Evolutionary conservation across 2,329 filamentous ascomycete species (phyloP).

Genomic region (Penicillium sp.): DNA sequence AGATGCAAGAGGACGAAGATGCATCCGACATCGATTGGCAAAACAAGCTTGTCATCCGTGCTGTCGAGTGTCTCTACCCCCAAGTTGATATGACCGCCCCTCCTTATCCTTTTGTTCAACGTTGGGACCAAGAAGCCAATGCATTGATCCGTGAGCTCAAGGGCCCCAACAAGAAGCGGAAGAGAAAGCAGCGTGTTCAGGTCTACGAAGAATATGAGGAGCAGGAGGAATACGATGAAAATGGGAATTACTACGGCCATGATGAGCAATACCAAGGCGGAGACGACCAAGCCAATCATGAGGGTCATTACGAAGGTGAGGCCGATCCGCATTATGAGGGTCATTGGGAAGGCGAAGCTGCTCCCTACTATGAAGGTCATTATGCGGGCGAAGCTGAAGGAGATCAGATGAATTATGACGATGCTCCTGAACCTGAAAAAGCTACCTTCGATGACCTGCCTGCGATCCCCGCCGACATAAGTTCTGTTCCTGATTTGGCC

Average conservation of each 20-base stretch:
- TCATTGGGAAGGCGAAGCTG: constrained; percentile 1
- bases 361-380: constrained; percentile 25
- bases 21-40: constrained; percentile 68
- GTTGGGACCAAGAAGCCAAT: constrained; percentile 79
- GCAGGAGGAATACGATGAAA: constrained; percentile 42
- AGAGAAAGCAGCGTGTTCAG: constrained; percentile 55
- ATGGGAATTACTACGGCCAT: constrained; percentile 34
- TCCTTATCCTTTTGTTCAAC: constrained; percentile 84
- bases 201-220: constrained; percentile 44
- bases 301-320: constrained; percentile 23
- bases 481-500: constrained; percentile 54
- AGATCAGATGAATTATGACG: constrained; percentile 45
- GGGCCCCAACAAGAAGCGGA: constrained; percentile 38
- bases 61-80: constrained; percentile 80
- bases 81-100: constrained; percentile 69
- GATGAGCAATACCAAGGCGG: constrained; percentile 43
- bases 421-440: constrained; percentile 26
- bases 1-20: constrained; percentile 30
- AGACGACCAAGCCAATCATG: constrained; percentile 20
- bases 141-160: constrained; percentile 42
- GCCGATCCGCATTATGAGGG: not conserved
- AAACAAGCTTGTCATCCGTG: constrained; percentile 69
- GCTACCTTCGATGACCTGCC: constrained; percentile 49
- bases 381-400: constrained; percentile 17
- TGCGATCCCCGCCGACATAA: constrained; percentile 59